A percentile compares a stretch with the other conserved stretches of the same genome.
Evolutionary conservation across 2,329 filamentous ascomycete species (phyloP).

Genomic region (Pyrenophora teres): DNA sequence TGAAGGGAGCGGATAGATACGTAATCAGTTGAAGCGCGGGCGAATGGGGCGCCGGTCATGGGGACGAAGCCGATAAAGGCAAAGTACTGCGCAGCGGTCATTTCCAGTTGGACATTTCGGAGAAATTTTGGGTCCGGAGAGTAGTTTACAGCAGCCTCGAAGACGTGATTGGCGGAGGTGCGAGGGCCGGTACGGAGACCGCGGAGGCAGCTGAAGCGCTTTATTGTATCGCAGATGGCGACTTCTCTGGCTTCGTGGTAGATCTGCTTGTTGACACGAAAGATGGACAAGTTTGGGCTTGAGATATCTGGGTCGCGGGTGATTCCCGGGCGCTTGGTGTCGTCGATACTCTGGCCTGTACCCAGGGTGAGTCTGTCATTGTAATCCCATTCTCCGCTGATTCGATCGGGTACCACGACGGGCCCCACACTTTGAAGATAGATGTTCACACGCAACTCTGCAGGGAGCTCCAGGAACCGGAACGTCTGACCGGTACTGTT

Average conservation of each 20-base stretch:
- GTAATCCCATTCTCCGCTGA: not conserved
- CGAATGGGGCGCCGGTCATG: not conserved
- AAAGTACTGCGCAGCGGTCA: conserved; percentile 16
- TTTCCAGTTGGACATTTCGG: conserved; percentile 17
- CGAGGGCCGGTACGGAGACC: not conserved
- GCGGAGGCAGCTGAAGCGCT: conserved; percentile 9
- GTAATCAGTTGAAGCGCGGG: too few relatives aligned
- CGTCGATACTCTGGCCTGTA: not conserved
- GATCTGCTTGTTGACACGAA: conserved; percentile 14
- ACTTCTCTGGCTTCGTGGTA: conserved; percentile 3
- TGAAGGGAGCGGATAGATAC: not conserved
- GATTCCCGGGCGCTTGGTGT: not conserved
- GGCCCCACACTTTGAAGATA: conserved; percentile 19
- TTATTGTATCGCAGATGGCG: conserved; percentile 4
- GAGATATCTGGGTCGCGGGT: conserved; percentile 17
- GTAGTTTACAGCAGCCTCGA: not conserved
- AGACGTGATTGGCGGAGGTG: not conserved
- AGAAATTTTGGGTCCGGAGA: conserved; percentile 4
- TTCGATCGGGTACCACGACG: conserved; percentile 13
- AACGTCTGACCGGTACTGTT: conserved; percentile 15
- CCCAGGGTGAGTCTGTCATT: conserved; percentile 8
- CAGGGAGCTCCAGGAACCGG: conserved; percentile 15
- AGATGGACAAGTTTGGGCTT: conserved; percentile 14
- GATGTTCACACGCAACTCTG: conserved; percentile 16
- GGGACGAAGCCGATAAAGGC: conserved; percentile 10